A percentile compares a stretch with the other conserved stretches of the same genome.
These are phyloP conservation scores for Gryganskiella cystojenkinii DNA, from an alignment of 192 early-diverging fungal genomes.

Conservation along the genomic window DNA sequence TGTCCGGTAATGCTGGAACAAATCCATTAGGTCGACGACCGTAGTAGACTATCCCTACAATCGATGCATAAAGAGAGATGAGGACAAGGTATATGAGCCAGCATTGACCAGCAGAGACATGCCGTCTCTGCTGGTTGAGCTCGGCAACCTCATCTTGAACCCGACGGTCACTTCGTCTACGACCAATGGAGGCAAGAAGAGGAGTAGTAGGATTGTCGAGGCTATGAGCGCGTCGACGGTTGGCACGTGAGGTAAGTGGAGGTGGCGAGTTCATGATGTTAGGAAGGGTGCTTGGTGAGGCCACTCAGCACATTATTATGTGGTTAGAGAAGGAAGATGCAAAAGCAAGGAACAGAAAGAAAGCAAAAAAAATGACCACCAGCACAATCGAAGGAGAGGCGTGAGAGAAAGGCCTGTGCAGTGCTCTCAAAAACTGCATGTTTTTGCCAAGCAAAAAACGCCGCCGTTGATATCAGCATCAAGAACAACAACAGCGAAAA, in stretches of 20 bases:
- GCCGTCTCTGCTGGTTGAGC: constrained; percentile 18
- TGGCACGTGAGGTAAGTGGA: constrained; percentile 42
- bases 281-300: not conserved
- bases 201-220: constrained; percentile 33
- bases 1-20: constrained; percentile 27
- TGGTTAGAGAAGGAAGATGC: not conserved
- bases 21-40: constrained; percentile 16
- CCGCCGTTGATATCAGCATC: no score
- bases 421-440: not conserved
- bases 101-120: constrained; percentile 29
- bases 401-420: no score
- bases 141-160: constrained; percentile 32
- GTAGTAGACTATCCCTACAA: constrained; percentile 18
- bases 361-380: not conserved
- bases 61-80: constrained; percentile 7
- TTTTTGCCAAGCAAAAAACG: no score
- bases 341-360: constrained; percentile 5
- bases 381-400: not conserved
- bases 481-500: no score
- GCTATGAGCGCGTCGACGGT: constrained; percentile 43
- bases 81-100: constrained; percentile 24
- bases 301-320: not conserved
- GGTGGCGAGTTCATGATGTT: constrained; percentile 33
- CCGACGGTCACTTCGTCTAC: constrained; percentile 20
- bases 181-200: constrained; percentile 29